Evolutionary conservation across 2,329 filamentous ascomycete species (phyloP), one percentile per base, ranked within the genome.

Genomic region (Erysiphe neolycopersici): DNA sequence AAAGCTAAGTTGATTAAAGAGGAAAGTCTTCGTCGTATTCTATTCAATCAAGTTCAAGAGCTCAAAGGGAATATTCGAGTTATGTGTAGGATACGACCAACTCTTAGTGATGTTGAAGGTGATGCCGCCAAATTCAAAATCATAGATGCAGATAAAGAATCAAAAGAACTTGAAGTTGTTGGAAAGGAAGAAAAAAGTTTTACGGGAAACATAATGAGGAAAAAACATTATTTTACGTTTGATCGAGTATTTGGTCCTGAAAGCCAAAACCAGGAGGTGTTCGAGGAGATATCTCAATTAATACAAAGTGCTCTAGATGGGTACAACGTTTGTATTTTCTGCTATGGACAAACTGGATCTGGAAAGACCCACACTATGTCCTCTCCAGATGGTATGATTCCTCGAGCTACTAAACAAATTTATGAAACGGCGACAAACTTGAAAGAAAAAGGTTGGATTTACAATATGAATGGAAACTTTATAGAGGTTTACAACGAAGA

Each of bases 401-500:
- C 89, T 1, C 73, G 79, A 8, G 85, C 89, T 3, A 89, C 91
- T 8, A 73, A 81, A 50, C 87, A 95, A 64, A 93, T 98, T 49
- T 94, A 94, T 59, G 72, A 81, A 44, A 89, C 83, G 37, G 81
- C 91, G 43, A 78, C 76, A 47, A 70, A 76, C 42, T 66, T 98
- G 16, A 76, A 79, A 58, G 81, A 85, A 51, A 91, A 94, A 58
- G 89, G 85, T 19, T 98, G 89, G 89, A 71, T 69, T 36, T 98
- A 98, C 60, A 79, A 69, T 0, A 92, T 98, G 73, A 81, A 92
- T 56, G 89, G 89, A 6, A 85, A 77, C 45, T 98, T 98, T 55
- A 75, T 95, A 13, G 89, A 98, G 57, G 89, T 98, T 5, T 98
- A 98, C 69, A 95, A 98, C 49, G 89, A 98, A 58, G 89, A 91